Evolutionary conservation across 192 early-diverging fungal species (phyloP), one percentile per base, ranked within the genome.

Genomic region (Coemansia sp.): DNA sequence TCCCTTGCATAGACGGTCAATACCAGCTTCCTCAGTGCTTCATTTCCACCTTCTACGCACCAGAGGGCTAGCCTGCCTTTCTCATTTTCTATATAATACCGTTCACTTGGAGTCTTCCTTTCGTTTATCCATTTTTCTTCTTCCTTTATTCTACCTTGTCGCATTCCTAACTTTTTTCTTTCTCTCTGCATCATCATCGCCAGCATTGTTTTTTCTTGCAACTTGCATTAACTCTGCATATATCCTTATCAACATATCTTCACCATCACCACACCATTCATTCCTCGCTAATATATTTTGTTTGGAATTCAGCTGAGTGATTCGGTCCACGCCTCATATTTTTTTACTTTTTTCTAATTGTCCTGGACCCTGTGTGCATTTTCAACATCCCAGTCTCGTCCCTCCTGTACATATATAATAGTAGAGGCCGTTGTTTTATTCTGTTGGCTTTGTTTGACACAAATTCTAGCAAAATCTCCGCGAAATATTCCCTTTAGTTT

Each of bases 1-100:
- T 59, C 57, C 57, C 57, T 59, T 59, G 57, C 57, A 59, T 59
- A 18, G 13, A 41, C 26, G 51, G 11, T 54, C 51, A 22, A 8
- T 54, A 54, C 21, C 21, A 21, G 26, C 12, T 22, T 21, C 19
- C 26, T 54, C 15, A 19, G 9, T 54, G 26, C 51, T 21, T 54
- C 26, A 37, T 59, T 37, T 59, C 39, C 37, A 37, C 12, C 57
- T 59, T 47, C 32, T 41, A 37, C 51, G 51, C 51, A 54, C 51
- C 51, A 54, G 11, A 12, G 16, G 51, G 32, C 32, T 22, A 11
- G 21, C 1, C 51, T 19, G 22, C 3, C 21, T 26, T 54, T 26
- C 1, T 22, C 5, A 26, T 54, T 54, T 54, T 22, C 32, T 59
- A 59, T 59, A 59, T 26, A 59, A 16, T 0, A 19, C 37, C n/a